Percentiles rank a stretch among this genome's conserved stretches.
phyloP scores from a whole-genome alignment of 139 green algal species.

The Bryopsis sp. region DNA sequence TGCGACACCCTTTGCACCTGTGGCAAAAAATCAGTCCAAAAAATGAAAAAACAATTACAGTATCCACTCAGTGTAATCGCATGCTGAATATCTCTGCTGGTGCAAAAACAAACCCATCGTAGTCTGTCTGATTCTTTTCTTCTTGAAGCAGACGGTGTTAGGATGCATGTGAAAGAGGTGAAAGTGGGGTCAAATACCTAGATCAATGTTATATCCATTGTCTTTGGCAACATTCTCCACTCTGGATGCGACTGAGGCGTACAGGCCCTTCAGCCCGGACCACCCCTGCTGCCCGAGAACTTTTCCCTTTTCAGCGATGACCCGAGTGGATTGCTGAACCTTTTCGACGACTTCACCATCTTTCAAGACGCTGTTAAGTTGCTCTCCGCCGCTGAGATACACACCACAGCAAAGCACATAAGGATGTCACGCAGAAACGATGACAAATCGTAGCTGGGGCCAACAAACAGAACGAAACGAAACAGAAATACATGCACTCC shows the following conservation, averaged over 20 bases:
- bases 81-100: neutral
- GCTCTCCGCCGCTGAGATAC: neutral
- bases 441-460: no score
- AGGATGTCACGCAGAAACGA: no score
- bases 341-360: slow-evolving; percentile 43
- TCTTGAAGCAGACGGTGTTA: neutral
- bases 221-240: slow-evolving; percentile 44
- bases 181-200: slow-evolving; percentile 21
- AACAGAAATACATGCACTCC: no score
- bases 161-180: neutral
- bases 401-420: no score
- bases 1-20: neutral
- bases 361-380: slow-evolving; percentile 11
- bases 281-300: slow-evolving; percentile 37
- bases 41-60: neutral
- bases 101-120: neutral
- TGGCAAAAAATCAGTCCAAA: neutral
- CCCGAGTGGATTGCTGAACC: slow-evolving; percentile 27
- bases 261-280: slow-evolving; percentile 33
- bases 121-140: neutral
- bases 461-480: no score
- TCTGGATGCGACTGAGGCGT: slow-evolving; percentile 36
- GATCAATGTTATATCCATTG: slow-evolving; percentile 38
- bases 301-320: slow-evolving; percentile 29
- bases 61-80: neutral